These are phyloP conservation scores for Monosporascus sp. DNA, from an alignment of 2,329 filamentous ascomycete species.

Conservation along the genomic window DNA sequence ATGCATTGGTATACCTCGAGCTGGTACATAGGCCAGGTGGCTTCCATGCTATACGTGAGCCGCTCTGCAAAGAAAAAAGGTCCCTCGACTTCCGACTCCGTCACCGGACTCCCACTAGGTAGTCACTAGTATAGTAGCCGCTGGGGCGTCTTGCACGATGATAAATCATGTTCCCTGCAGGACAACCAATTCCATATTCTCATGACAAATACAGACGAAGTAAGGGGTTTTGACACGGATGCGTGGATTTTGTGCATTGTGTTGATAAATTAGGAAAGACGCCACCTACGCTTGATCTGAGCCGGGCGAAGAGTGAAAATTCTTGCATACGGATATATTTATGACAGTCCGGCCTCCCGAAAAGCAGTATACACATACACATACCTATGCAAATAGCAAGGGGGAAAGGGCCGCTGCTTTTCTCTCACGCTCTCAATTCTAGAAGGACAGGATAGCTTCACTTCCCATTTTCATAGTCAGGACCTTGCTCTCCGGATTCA, in stretches of 20 bases:
- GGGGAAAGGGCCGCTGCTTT: conserved; percentile 6
- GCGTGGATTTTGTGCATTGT: background rate
- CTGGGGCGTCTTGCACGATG: background rate
- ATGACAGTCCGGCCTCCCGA: too few species aligned
- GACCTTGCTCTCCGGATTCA: conserved; percentile 14
- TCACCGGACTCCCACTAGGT: background rate
- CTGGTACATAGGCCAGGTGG: too few species aligned
- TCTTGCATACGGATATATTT: too few species aligned
- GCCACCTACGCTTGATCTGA: too few species aligned
- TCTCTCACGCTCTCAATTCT: conserved; percentile 15
- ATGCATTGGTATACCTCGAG: too few species aligned
- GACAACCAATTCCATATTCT: background rate
- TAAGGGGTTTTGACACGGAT: background rate
- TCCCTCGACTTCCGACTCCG: background rate
- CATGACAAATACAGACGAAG: background rate
- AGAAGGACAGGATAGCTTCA: conserved; percentile 14
- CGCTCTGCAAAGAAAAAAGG: too few species aligned
- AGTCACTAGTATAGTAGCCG: background rate
- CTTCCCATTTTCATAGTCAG: conserved; percentile 13
- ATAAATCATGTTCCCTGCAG: too few species aligned
- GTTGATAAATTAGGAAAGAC: background rate
- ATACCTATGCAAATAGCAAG: background rate
- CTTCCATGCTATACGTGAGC: too few species aligned
- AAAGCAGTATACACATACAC: too few species aligned
- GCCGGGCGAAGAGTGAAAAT: too few species aligned